A percentile compares a stretch with the other conserved stretches of the same genome.
These are phyloP conservation scores for Solanum pinnatisectum DNA, from an alignment of 257 asterid genomes.

Conservation along the genomic window DNA sequence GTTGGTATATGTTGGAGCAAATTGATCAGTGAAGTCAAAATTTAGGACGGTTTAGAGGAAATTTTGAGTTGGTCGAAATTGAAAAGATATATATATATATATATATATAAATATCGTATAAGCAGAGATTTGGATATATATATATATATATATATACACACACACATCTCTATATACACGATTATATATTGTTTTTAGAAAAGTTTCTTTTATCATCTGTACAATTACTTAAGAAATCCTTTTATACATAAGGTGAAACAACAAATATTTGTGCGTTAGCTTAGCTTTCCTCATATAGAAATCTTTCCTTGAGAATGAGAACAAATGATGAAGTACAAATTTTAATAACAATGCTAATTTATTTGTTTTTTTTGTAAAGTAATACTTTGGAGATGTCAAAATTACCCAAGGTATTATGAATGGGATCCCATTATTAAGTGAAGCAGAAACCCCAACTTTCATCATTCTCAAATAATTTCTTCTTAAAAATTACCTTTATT, in stretches of 20 bases:
- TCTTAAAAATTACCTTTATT: not conserved
- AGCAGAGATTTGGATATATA: too few species aligned
- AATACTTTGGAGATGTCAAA: not conserved
- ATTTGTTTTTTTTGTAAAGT: not conserved
- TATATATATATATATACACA: too few species aligned
- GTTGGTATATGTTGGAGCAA: not conserved
- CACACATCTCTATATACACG: too few species aligned
- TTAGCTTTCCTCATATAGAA: not conserved
- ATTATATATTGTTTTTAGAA: too few species aligned
- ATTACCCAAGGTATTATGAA: not conserved
- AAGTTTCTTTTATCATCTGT: too few species aligned
- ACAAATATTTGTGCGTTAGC: not conserved
- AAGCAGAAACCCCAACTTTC: not conserved
- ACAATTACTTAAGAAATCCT: too few species aligned
- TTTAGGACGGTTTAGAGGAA: accelerated
- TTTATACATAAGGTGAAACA: not conserved
- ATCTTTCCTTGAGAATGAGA: not conserved
- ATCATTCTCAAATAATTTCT: not conserved
- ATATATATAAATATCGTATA: too few species aligned
- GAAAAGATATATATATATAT: too few species aligned
- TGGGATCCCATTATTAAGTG: not conserved
- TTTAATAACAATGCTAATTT: not conserved
- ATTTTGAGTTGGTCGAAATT: accelerated
- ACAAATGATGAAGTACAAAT: not conserved
- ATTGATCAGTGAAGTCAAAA: too few species aligned